Base-by-base conservation (phyloP, 306 rosid species). In the Medicago lupulina region DNA sequence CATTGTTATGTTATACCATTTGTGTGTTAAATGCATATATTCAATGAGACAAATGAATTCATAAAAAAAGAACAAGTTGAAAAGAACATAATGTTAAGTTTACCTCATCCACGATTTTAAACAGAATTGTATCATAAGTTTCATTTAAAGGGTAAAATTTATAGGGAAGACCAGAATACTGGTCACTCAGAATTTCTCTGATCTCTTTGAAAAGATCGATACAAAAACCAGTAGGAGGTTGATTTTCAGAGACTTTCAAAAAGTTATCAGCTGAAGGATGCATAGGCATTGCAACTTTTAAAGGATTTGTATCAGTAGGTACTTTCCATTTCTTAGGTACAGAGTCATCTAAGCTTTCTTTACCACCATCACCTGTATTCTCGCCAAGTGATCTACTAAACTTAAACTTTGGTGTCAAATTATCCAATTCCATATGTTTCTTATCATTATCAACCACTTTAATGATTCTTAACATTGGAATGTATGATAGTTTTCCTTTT, bases 271-370 rank as follows among this genome's bases (percentile, higher is more conserved):
- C 85, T 50, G 73, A 50, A 13, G 92, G 70, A 6, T 58, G 76
- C 12, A 64, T 18, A 5, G 93, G 90, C 71, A 91, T 68, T 41
- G 79, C 89, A 46, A 91, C 87, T 73, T 38, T 81, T 58, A 89
- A 70, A 46, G 83, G 88, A 46, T 82, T 80, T 11, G 3, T 11
- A 4, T 36, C 12, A 0, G 85, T 74, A 3, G 89, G 90, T 73
- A 85, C 57, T 50, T 46, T 67, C 93, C 93, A 89, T 18, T 83
- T 93, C 63, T 64, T 81, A 9, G 92, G 28, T 23, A 23, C 28
- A 23, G 28, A 23, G 3, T 23, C 28, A 23, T 23, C 3, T 23
- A 23, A 23, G 28, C 28, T 84, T 44, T 9, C 38, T 72, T 15
- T 50, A 31, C 49, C 21, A n/a, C 8, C 17, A 74, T 64, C 62